Evolutionary conservation across 805 yeast genomes (phyloP), one percentile per base, ranked within the genome.

Genomic region (Starmerella roubikii): DNA sequence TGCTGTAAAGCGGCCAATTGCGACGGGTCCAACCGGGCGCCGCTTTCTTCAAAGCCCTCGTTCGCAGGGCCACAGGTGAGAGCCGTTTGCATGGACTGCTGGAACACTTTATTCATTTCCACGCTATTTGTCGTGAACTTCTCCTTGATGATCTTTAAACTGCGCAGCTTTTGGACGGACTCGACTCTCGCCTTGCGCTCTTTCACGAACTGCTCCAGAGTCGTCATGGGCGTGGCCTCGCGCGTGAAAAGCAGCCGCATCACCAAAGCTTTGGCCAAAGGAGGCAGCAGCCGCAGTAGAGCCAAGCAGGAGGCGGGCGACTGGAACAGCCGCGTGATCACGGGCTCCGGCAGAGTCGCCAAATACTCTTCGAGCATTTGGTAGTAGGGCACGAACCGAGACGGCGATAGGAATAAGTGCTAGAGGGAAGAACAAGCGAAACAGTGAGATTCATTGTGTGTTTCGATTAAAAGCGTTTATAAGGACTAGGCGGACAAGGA

Each of bases 241-340:
- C 82, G 91, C 51, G 76, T 73, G 60, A 83, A 91, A 16, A 93
- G 64, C 78, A 86, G 73, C 10, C 86, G 69, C 84, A 84, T 78
- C 35, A 88, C 75, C 52, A 79, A 78, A 58, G 83, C 79, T 56
- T 88, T 86, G 22, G 96, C 94, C 48, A 91, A 60, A 19, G 86
- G 76, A 0, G 98, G 95, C 15, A 91, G 66, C 42, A 91, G 65
- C 46, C 98, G 68, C 57, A 78, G 86, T n/a, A 91, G 77, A 2
- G 98, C 93, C 34, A 91, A 66, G 56, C 96, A 85, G 40, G 98
- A 83, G 11, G 96, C 94, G 2, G 98, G 94, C 37, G 82, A 73
- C 51, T 74, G 77, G 59, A 81, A 91, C 18, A 91, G 68, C 53
- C 84, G 72, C 18, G 77, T 67, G 50, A 86, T 88, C n/a, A 84